Base-by-base conservation (phyloP, 164 flowering plant species). In the Tetrastigma voinierianum region DNA sequence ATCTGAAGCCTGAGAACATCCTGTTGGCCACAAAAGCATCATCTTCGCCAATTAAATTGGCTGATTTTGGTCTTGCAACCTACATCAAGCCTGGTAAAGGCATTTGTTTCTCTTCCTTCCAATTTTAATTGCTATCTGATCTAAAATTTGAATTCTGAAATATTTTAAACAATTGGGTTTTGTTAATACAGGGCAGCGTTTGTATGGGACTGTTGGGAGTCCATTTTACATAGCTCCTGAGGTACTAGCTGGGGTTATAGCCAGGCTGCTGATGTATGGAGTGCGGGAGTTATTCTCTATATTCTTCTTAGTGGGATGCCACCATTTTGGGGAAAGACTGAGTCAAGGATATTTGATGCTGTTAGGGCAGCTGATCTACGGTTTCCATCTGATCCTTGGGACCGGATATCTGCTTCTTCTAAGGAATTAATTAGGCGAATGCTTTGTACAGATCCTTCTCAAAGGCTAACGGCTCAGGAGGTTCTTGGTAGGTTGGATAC, bases 221-320 rank as follows among this genome's bases (percentile, higher is more conserved):
- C 93, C 96, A 49, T n/a, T n/a, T n/a, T n/a, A 90, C 75, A 86
- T 90, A 74, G 96, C 96, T 69, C 96, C 96, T 10, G 93, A 90
- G 80, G 96, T 90, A 32, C 68, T 90, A 56, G 63, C 84, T 12
- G 91, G 64, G 91, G 88, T 11, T 90, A 90, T 76, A 78, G 83
- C 62, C 80, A 88, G 76, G 86, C 87, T 23, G 93, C 89, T 16
- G 96, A 90, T 84, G 83, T 90, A 11, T 90, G 96, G 96, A 90
- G 93, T 72, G 85, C 93, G 1, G 96, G 96, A n/a, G 93, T 90
- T 18, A 90, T 90, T 70, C 90, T 90, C n/a, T 90, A 90, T 79
- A 90, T 90, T 76, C 90, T 88, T 72, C 80, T 90, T 8, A 84
- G 93, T 74, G 90, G 90, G 51, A 73, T 78, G 77, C 96, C 96